These are phyloP conservation scores for Tylopilus subfusipes DNA, from an alignment of 768 basidiomycete genomes.

Conservation along the genomic window DNA sequence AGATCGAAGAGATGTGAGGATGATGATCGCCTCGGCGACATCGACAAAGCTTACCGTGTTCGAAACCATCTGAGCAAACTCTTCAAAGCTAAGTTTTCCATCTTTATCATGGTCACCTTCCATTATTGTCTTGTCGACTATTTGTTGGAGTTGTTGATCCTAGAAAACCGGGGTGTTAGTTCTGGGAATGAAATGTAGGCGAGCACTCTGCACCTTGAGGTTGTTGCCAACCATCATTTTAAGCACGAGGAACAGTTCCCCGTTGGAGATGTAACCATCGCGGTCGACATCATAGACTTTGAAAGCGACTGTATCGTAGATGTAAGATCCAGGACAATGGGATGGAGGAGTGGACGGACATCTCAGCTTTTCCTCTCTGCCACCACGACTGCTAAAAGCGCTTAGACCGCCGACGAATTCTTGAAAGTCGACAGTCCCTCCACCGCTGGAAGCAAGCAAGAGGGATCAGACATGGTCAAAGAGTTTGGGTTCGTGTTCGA, in stretches of 20 bases:
- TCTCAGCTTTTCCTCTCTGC: constrained; percentile 91
- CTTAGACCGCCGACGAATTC: constrained; percentile 98
- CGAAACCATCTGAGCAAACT: constrained; percentile 95
- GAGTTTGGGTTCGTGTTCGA: not conserved
- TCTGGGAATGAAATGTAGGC: not conserved
- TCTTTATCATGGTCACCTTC: constrained; percentile 98
- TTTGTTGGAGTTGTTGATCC: constrained; percentile 99
- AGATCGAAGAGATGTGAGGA: constrained; percentile 8
- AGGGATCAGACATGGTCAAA: not conserved
- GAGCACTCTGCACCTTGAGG: constrained; percentile 64
- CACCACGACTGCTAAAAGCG: constrained; percentile 96
- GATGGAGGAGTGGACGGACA: constrained; percentile 52
- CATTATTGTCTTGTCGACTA: constrained; percentile 99
- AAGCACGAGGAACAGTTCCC: constrained; percentile 94
- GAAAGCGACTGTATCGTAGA: constrained; percentile 78
- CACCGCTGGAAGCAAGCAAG: constrained; percentile 59
- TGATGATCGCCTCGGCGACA: not conserved
- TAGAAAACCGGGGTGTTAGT: constrained; percentile 27
- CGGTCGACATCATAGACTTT: constrained; percentile 99
- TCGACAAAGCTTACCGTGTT: constrained; percentile 66
- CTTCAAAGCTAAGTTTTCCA: constrained; percentile 95
- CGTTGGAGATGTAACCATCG: constrained; percentile 97
- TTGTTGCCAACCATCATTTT: constrained; percentile 99
- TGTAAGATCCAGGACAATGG: not conserved
- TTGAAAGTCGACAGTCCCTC: constrained; percentile 98